Base-by-base conservation (phyloP, 2,329 filamentous ascomycete genomes). In the Sporothrix luriei region DNA sequence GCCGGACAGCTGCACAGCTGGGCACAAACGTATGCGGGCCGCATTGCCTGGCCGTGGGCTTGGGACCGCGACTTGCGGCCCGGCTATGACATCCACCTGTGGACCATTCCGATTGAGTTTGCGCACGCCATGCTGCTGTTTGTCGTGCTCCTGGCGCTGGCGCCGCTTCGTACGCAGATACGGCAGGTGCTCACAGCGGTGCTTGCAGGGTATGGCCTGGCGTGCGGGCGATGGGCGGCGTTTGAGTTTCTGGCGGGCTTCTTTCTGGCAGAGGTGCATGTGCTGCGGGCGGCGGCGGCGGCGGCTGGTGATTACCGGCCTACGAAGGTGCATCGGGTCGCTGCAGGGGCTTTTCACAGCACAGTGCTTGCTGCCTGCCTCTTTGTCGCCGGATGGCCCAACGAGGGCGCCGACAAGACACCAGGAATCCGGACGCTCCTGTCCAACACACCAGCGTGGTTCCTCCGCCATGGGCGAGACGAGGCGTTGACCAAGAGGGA, bases 101-200 rank as follows among this genome's bases (percentile, higher is more conserved):
- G 82, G 83, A 84, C 82, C 1, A 82, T 84, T 21, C 81, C 83
- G 0, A 78, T 83, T 69, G 82, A 84, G 69, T 81, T 83, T 67
- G 79, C 77, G 33, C 79, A 82, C 73, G 84, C 82, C 10, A 78
- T 83, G 78, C 73, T 82, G 26, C 73, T 83, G 7, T 83, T 83
- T 69, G 72, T 79, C 51, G 71, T 80, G n/a, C 73, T 80, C 24
- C 70, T 83, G n/a, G 75, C 78, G 43, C 72, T 82, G 2, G 78
- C 79, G 19, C 75, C 78, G 24, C 71, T 81, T 43, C 76, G 77
- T 57, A 71, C 76, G 10, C 71, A 73, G 13, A 68, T 81, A 16
- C 78, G 81, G 0, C 75, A 80, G 59, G 70, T 69, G 0, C 68
- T 74, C 6, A 74, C 77, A 16, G n/a, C 79, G 1, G 71, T 73